Conservation (phyloP, 2,329 filamentous ascomycete genomes). For the Aspergillus sp. region DNA sequence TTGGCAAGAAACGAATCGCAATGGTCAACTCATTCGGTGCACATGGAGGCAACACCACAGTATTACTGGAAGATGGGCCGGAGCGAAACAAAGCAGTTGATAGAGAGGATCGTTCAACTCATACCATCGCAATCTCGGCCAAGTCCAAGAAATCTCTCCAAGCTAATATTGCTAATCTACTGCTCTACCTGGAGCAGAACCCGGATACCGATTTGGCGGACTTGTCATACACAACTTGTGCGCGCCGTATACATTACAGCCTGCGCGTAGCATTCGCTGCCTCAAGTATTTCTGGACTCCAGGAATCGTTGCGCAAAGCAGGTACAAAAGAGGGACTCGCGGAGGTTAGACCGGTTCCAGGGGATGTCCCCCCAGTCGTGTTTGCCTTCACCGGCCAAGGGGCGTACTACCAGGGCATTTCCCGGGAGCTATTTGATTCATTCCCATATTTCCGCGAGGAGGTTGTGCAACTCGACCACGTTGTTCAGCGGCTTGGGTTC, state of each 20-base stretch:
- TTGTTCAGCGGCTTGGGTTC: conserved; percentile 25
- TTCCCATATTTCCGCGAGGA: conserved; percentile 18
- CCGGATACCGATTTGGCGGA: conserved; percentile 49
- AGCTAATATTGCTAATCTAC: conserved; percentile 56
- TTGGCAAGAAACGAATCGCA: conserved; percentile 27
- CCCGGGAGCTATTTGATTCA: conserved; percentile 28
- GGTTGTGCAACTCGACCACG: conserved; percentile 23
- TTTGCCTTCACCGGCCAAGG: conserved; percentile 16
- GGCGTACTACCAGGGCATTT: conserved; percentile 2
- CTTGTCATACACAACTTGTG: conserved; percentile 65
- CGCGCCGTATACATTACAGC: conserved; percentile 44
- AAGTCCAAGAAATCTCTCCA: conserved; percentile 48
- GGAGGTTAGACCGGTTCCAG: conserved; percentile 56
- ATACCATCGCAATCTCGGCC: conserved; percentile 58
- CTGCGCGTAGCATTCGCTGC: conserved; percentile 9
- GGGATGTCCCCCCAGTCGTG: conserved; percentile 5
- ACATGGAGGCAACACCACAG: conserved; percentile 66
- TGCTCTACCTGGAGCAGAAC: conserved; percentile 32
- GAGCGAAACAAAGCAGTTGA: conserved; percentile 47
- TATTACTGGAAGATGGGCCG: conserved; percentile 60
- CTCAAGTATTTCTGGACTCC: background rate
- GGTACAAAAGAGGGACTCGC: conserved; percentile 23
- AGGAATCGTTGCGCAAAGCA: conserved; percentile 3
- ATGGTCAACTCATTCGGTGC: conserved; percentile 68
- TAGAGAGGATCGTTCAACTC: conserved; percentile 48